Evolutionary conservation across 192 early-diverging fungal genomes (phyloP), one percentile per base, ranked within the genome.

Genomic region (Mortierella alpina): DNA sequence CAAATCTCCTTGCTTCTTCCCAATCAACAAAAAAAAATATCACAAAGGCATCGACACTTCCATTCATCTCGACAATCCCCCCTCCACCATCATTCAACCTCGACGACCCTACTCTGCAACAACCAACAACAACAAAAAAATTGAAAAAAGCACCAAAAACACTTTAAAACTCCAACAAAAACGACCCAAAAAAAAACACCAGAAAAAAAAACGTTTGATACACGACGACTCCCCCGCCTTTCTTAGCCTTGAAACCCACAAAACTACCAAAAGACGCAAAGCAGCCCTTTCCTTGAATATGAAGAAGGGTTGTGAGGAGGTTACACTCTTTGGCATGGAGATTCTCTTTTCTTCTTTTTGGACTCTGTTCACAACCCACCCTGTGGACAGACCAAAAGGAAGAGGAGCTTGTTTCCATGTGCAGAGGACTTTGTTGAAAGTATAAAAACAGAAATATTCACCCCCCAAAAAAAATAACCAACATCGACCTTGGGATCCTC

Each of bases 251-350:
- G 54, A 56, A 55, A 68, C 17, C 31, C 15, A 14, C 39, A 42
- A 65, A 65, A 65, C 48, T 51, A 45, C 53, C 66, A 56, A 69
- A 69, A 69, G 68, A 69, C 56, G 68, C 68, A 69, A 69, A 46
- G 68, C 68, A 51, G 47, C 57, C 57, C 57, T 69, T 69, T 20
- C 68, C 57, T 69, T 59, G 57, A 51, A 69, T 60, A 69, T 69
- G 55, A 69, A 68, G 66, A 68, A 69, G 68, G 68, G 68, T 58
- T 60, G 68, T 49, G 68, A 59, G 68, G 68, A 69, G 68, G 68
- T 59, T 59, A 41, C 49, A 68, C 57, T 49, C 68, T 49, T 41
- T 59, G 68, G 9, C 20, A 18, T 9, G 40, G 60, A 47, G 23
- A n/a, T n/a, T 13, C 6, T 42, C 10, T 31, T 31, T 31, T 31